phyloP scores from a whole-genome alignment of 257 asterid genomes.

The Eustoma russellianum region DNA sequence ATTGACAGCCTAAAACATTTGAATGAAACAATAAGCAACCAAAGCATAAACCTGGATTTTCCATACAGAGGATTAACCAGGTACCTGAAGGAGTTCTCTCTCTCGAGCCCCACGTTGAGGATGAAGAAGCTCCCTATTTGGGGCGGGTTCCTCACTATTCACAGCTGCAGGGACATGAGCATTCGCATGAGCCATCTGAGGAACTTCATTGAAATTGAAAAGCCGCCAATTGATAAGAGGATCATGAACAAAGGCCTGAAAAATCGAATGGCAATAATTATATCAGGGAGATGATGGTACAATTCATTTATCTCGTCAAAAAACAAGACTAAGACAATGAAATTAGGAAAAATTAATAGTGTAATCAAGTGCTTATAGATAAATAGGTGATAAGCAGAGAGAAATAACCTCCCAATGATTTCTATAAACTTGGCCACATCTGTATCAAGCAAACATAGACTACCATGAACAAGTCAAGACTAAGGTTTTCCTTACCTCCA shows the following conservation, averaged over 20 bases:
- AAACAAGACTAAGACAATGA: not conserved
- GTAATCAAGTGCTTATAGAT: not conserved
- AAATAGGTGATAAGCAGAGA: not conserved
- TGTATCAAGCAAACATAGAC: too few relatives aligned
- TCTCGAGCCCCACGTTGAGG: constrained; percentile 90
- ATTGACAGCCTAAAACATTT: constrained; percentile 60
- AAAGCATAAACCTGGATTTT: not conserved
- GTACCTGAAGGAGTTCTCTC: constrained; percentile 90
- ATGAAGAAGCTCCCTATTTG: constrained; percentile 57
- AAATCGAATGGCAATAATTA: constrained; percentile 1
- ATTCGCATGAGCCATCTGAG: constrained; percentile 68
- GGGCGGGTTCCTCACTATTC: constrained; percentile 54
- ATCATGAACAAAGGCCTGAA: constrained; percentile 98
- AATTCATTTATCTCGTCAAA: not conserved
- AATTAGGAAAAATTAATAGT: not conserved
- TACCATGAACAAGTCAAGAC: not conserved
- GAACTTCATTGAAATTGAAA: constrained; percentile 94
- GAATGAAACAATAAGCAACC: constrained; percentile 5
- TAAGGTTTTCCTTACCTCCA: constrained; percentile 64
- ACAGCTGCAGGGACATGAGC: constrained; percentile 53
- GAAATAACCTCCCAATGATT: not conserved
- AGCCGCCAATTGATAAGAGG: constrained; percentile 99
- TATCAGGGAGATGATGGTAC: not conserved
- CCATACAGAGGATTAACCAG: not conserved
- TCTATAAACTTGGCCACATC: too few relatives aligned